Base-by-base conservation (phyloP, 805 yeast species). In the Candida koratica region DNA sequence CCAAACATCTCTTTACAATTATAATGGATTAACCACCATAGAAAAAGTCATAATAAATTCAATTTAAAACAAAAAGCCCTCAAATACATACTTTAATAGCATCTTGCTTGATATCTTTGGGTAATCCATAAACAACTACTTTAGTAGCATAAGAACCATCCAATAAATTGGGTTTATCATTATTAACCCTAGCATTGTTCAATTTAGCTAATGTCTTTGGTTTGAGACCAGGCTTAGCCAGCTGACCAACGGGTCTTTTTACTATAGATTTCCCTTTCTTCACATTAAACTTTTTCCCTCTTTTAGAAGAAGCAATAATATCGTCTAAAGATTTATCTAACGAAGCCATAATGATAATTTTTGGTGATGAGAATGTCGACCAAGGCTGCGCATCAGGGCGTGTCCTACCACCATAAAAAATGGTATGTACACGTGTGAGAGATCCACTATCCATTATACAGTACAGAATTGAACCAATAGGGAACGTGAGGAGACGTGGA, bases 261-360 rank as follows among this genome's bases (percentile, higher is more conserved):
- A 52, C 52, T 12, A 34, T n/a, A 9, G 34, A 48, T 46, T 47
- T 56, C 34, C 49, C 55, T 10, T 25, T 34, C 25, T 40, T 44
- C 14, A 37, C 34, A 6, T 25, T 29, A 32, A 37, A 36, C 25
- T 35, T 41, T 34, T 37, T 41, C n/a, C 41, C 42, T 19, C 39
- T 37, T 33, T 25, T 36, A 12, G 36, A 28, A 45, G 84, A 65
- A 41, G 95, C 77, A 57, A 90, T 84, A 61, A 90, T 90, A 53
- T 88, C 97, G 70, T 90, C 98, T 56, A 90, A 78, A 33, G 97
- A 86, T 69, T 85, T 84, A 68, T 90, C 96, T 67, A 90, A 76
- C 46, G 82, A 73, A 59, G 94, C 82, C 39, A 36, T 36, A 28
- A 15, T 33, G 25, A 25, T 5, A 29, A 29, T 12, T 4, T 17